Percentiles rank a stretch among this genome's conserved stretches.
Evolutionary conservation across 805 yeast species (phyloP).

Genomic region (Zygosaccharomyces kombuchaensis): DNA sequence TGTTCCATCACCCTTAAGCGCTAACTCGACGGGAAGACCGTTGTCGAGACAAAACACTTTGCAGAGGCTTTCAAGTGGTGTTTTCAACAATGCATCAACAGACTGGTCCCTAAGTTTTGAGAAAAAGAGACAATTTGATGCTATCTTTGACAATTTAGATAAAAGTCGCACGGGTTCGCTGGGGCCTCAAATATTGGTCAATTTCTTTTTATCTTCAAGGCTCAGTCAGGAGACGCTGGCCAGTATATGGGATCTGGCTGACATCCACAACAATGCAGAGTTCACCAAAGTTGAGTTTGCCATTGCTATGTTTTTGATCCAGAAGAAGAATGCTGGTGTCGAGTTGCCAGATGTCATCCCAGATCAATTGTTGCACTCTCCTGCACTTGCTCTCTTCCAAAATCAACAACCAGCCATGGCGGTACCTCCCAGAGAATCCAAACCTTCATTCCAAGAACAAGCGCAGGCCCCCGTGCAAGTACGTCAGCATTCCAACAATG

Average conservation of each 20-base stretch:
- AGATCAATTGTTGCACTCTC: conserved; percentile 45
- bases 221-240: conserved; percentile 83
- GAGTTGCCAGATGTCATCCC: conserved; percentile 79
- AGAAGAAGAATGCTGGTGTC: conserved; percentile 72
- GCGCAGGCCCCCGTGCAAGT: conserved; percentile 12
- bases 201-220: conserved; percentile 82
- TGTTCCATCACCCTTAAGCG: conserved; percentile 26
- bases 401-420: conserved; percentile 22
- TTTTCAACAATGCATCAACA: conserved; percentile 36
- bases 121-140: conserved; percentile 72
- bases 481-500: conserved; percentile 32
- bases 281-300: conserved; percentile 82
- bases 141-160: conserved; percentile 75
- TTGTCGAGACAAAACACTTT: conserved; percentile 37
- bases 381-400: conserved; percentile 30
- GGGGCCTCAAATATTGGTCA: conserved; percentile 78
- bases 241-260: conserved; percentile 90
- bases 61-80: conserved; percentile 29
- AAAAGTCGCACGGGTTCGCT: conserved; percentile 56
- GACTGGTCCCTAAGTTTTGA: conserved; percentile 69
- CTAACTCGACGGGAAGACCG: conserved; percentile 27
- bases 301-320: conserved; percentile 89
- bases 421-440: conserved; percentile 38
- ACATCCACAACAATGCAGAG: conserved; percentile 77
- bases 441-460: conserved; percentile 30